Evolutionary conservation across 2,329 filamentous ascomycete species (phyloP).

Genomic region (Xylariaceae sp.): DNA sequence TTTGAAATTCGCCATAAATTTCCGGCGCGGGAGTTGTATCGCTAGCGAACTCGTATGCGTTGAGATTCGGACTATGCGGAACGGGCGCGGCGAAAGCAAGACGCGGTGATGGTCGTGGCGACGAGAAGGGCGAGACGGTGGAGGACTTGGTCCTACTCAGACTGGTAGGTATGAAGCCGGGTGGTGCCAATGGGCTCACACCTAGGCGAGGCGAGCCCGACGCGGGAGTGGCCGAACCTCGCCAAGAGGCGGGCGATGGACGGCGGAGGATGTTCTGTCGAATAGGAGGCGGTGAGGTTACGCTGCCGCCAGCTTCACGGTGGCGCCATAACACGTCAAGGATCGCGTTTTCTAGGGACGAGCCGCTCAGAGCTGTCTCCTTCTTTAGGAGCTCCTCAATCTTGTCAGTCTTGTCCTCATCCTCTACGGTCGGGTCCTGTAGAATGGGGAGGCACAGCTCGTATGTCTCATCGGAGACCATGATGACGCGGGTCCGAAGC

Average conservation of each 20-base stretch:
- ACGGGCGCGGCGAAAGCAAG: conserved; percentile 86
- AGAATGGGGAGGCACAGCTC: conserved; percentile 86
- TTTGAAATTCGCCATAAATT: conserved; percentile 84
- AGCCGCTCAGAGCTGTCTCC: conserved; percentile 68
- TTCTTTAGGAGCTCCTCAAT: conserved; percentile 79
- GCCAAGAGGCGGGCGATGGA: conserved; percentile 90
- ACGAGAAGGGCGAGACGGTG: conserved; percentile 84
- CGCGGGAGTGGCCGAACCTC: conserved; percentile 72
- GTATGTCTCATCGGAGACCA: conserved; percentile 91
- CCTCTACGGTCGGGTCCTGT: conserved; percentile 73
- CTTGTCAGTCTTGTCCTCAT: conserved; percentile 92
- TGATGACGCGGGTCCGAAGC: conserved; percentile 40
- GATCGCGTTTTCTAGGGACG: conserved; percentile 80
- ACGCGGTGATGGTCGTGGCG: conserved; percentile 85
- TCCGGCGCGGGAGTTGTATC: conserved; percentile 76
- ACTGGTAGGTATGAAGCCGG: conserved; percentile 72
- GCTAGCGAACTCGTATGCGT: conserved; percentile 88
- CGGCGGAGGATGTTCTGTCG: conserved; percentile 86
- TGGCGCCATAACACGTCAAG: conserved; percentile 87
- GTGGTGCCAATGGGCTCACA: conserved; percentile 76
- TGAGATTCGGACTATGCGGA: conserved; percentile 87
- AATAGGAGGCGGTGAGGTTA: conserved; percentile 74
- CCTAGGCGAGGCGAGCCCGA: conserved; percentile 76
- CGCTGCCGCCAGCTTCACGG: conserved; percentile 58
- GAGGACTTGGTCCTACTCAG: conserved; percentile 73